These are phyloP conservation scores for Oryza glumipatula DNA, from an alignment of 176 grass and related monocot species.

Conservation along the genomic window DNA sequence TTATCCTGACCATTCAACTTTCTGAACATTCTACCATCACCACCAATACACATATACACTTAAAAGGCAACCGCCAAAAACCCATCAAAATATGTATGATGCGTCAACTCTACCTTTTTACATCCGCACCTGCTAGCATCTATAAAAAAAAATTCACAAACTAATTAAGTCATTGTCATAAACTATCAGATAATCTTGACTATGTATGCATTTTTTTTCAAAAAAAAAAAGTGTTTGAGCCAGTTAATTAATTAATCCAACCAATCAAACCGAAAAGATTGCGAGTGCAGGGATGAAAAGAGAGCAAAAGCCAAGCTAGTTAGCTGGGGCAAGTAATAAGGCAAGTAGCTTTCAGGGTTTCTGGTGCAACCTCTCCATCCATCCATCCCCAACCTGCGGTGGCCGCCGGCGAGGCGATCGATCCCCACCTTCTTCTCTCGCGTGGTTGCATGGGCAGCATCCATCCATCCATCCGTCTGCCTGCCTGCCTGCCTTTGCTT, in stretches of 20 bases:
- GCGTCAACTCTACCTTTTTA: not conserved
- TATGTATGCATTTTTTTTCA: not conserved
- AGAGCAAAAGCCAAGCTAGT: not conserved
- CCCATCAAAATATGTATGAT: not conserved
- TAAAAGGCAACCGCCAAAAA: not conserved
- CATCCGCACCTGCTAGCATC: not conserved
- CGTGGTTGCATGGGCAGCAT: not conserved
- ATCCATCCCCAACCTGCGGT: not conserved
- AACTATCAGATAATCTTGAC: not conserved
- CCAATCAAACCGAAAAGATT: not conserved
- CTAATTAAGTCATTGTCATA: not conserved
- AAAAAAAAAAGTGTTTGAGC: not conserved
- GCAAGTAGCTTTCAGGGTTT: slow-evolving; percentile 31
- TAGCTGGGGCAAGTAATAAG: slow-evolving; percentile 2
- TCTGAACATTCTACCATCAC: not conserved
- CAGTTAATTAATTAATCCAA: not conserved
- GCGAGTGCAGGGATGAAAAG: not conserved
- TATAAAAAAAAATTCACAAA: not conserved
- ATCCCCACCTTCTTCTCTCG: not conserved
- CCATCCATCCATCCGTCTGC: not conserved
- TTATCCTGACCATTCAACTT: not conserved
- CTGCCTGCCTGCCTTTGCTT: slow-evolving; percentile 30
- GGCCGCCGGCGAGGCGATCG: no score
- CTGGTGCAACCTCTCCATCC: slow-evolving; percentile 24
- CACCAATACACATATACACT: not conserved